These are phyloP conservation scores for Leishmania gerbilli DNA, from an alignment of 208 protist species.

Conservation along the genomic window DNA sequence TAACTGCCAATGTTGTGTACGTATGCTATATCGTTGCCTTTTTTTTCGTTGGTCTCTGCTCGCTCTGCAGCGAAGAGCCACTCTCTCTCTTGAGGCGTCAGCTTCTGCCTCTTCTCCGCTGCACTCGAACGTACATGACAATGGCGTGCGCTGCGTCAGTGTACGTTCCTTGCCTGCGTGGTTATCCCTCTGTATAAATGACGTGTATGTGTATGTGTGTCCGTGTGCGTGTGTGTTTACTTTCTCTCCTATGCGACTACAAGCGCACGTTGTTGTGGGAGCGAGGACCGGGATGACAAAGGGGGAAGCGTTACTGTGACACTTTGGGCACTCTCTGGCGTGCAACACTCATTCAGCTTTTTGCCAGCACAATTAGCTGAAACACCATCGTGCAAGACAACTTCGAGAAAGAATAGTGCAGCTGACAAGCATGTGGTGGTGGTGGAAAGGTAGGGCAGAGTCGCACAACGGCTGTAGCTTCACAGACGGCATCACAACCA, in stretches of 20 bases:
- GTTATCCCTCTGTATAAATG: neutral
- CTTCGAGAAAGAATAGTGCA: neutral
- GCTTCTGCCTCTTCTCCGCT: neutral
- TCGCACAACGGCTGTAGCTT: neutral
- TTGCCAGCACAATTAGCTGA: neutral
- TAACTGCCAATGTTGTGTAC: neutral
- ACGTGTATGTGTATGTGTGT: neutral
- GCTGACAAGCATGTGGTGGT: neutral
- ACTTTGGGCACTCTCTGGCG: neutral
- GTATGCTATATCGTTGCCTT: conserved; percentile 4
- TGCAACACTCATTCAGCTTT: neutral
- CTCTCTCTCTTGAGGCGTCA: neutral
- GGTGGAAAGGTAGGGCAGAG: neutral
- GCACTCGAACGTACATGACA: neutral
- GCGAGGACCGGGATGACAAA: neutral
- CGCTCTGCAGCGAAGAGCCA: neutral
- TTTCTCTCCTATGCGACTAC: neutral
- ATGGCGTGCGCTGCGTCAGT: neutral
- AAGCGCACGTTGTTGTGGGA: neutral
- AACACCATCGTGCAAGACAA: neutral
- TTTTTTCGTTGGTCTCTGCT: conserved; percentile 1
- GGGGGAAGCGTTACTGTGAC: neutral
- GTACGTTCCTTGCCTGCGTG: neutral
- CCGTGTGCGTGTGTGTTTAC: neutral
- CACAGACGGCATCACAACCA: neutral